Percentiles rank a stretch among this genome's conserved stretches.
phyloP scores from a whole-genome alignment of 164 flowering plant species.

The Magnolia changhungtana region DNA sequence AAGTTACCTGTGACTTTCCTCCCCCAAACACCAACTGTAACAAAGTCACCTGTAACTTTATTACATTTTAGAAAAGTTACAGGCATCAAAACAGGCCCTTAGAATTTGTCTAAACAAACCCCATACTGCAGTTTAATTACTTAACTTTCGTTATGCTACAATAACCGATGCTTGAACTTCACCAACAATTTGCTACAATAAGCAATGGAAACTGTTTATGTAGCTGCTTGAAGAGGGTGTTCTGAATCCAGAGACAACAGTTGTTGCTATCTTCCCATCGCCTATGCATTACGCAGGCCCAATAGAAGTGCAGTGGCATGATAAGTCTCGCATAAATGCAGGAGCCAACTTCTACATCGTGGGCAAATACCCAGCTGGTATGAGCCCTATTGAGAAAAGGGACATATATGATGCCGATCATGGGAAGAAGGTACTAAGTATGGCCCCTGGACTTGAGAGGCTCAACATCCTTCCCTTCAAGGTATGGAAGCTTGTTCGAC shows the following conservation, averaged over 20 bases:
- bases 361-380: constrained; percentile 97
- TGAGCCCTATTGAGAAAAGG: constrained; percentile 87
- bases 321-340: constrained; percentile 95
- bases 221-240: constrained; percentile 97
- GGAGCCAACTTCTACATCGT: constrained; percentile 98
- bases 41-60: too few relatives aligned
- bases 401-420: constrained; percentile 95
- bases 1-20: too few relatives aligned
- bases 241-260: constrained; percentile 92
- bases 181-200: background rate
- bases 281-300: constrained; percentile 99
- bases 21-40: too few relatives aligned
- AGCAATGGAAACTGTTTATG: background rate
- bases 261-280: constrained; percentile 89
- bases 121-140: background rate
- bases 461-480: constrained; percentile 90
- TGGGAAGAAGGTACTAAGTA: constrained; percentile 89
- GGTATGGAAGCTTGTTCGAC: constrained; percentile 30
- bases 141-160: background rate
- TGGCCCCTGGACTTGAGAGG: constrained; percentile 94
- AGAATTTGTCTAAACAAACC: too few relatives aligned
- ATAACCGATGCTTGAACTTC: background rate
- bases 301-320: constrained; percentile 99
- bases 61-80: too few relatives aligned
- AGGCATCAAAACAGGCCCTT: too few relatives aligned